A percentile compares a stretch with the other conserved stretches of the same genome.
Conservation (phyloP, 208 protist species). For the Herpetomonas tarakana region DNA sequence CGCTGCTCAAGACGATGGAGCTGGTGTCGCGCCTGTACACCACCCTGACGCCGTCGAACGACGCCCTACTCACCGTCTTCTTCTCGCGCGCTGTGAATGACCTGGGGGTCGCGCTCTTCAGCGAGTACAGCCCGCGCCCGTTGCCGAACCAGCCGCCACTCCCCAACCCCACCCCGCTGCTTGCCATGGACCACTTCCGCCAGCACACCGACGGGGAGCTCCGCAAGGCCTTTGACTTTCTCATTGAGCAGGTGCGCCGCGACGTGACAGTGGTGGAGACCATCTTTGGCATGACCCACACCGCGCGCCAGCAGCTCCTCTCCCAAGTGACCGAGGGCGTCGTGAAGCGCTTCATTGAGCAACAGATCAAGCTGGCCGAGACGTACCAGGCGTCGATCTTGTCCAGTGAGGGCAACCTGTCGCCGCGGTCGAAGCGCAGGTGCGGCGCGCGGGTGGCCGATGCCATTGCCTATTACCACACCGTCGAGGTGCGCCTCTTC, state of each 20-base stretch:
- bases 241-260: conserved; percentile 62
- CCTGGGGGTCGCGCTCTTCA: conserved; percentile 62
- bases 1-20: conserved; percentile 73
- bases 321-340: conserved; percentile 70
- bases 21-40: conserved; percentile 72
- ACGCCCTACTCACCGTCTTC: conserved; percentile 66
- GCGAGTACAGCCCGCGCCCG: conserved; percentile 61
- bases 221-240: conserved; percentile 53
- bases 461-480: conserved; percentile 75
- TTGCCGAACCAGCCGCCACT: conserved; percentile 51
- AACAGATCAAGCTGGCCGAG: conserved; percentile 80
- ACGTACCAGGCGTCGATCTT: conserved; percentile 46
- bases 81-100: conserved; percentile 72
- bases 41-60: conserved; percentile 60
- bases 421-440: conserved; percentile 60
- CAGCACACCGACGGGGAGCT: conserved; percentile 53
- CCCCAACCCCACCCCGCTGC: conserved; percentile 19
- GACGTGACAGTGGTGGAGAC: conserved; percentile 82
- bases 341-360: conserved; percentile 68
- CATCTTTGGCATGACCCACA: conserved; percentile 74
- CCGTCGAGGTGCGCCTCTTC: conserved; percentile 58
- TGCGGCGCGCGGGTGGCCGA: conserved; percentile 55
- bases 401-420: conserved; percentile 51
- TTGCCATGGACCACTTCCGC: conserved; percentile 72
- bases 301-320: conserved; percentile 78